A percentile compares a stretch with the other conserved stretches of the same genome.
These are phyloP conservation scores for Dichomitus squalens DNA, from an alignment of 1,284 basidiomycete species.

Conservation along the genomic window DNA sequence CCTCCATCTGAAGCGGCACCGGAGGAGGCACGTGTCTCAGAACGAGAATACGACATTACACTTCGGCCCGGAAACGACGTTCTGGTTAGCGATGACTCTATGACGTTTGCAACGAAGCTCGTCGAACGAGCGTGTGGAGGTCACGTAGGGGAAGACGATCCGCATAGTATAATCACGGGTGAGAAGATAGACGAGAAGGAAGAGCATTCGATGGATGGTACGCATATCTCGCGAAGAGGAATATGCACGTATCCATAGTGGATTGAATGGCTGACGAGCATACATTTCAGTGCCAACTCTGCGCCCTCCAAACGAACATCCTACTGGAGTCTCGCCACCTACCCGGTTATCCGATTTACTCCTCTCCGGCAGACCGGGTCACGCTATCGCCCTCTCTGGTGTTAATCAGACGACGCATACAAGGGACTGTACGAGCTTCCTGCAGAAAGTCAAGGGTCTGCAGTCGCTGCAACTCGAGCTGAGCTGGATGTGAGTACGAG, in stretches of 20 bases:
- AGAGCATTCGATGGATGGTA: constrained; percentile 55
- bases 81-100: constrained; percentile 16
- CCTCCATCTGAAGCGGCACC: constrained; percentile 32
- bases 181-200: constrained; percentile 57
- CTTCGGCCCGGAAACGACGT: not conserved
- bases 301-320: constrained; percentile 49
- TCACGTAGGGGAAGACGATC: constrained; percentile 27
- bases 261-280: not conserved
- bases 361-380: constrained; percentile 5
- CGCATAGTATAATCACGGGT: constrained; percentile 46
- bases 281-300: constrained; percentile 49
- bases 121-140: constrained; percentile 21
- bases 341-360: constrained; percentile 30
- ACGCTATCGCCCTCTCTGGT: not conserved
- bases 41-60: not conserved
- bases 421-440: constrained; percentile 27
- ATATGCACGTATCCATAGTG: not conserved
- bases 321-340: constrained; percentile 37
- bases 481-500: constrained; percentile 64
- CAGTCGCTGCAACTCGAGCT: constrained; percentile 60
- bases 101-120: constrained; percentile 7
- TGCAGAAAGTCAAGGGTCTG: constrained; percentile 60
- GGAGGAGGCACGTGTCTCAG: too few relatives aligned
- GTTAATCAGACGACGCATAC: not conserved
- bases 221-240: constrained; percentile 1